These are phyloP conservation scores for Hypoxylon cercidicola DNA, from an alignment of 495 filamentous ascomycete species.

Conservation along the genomic window DNA sequence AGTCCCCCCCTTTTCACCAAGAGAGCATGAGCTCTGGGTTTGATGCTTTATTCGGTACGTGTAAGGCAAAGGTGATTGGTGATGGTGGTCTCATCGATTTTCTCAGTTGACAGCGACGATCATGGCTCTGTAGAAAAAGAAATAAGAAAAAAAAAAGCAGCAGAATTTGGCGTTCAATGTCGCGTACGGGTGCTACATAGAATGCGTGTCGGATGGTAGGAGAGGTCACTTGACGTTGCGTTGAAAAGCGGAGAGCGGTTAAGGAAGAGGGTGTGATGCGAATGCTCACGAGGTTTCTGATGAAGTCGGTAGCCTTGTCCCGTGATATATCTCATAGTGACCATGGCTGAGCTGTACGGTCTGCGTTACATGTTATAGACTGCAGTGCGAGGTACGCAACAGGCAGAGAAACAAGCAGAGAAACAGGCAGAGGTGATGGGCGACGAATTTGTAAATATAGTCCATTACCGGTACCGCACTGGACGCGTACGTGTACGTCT, in stretches of 20 bases:
- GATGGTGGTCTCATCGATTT: not conserved
- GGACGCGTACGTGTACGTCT: too few relatives aligned
- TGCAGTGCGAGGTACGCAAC: too few relatives aligned
- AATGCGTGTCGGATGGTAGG: conserved; percentile 22
- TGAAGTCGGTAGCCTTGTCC: conserved; percentile 25
- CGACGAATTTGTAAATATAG: too few relatives aligned
- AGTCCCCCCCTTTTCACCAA: conserved; percentile 12
- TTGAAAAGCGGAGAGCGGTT: conserved; percentile 30
- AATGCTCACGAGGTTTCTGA: conserved; percentile 39
- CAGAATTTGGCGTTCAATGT: conserved; percentile 7
- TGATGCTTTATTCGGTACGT: conserved; percentile 12
- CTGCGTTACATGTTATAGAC: too few relatives aligned
- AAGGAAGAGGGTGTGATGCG: conserved; percentile 38
- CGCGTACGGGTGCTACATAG: not conserved
- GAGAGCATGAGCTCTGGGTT: conserved; percentile 2
- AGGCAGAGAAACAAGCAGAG: too few relatives aligned
- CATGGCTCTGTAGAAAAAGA: conserved; percentile 5
- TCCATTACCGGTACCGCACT: too few relatives aligned
- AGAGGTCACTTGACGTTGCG: conserved; percentile 36
- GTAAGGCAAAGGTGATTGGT: not conserved
- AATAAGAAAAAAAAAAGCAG: conserved; percentile 1
- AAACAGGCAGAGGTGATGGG: too few relatives aligned
- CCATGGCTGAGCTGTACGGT: not conserved
- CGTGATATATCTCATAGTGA: conserved; percentile 16
- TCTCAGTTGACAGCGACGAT: not conserved